These are phyloP conservation scores for Dillenia turbinata DNA, from an alignment of 164 flowering plant species.

Conservation along the genomic window DNA sequence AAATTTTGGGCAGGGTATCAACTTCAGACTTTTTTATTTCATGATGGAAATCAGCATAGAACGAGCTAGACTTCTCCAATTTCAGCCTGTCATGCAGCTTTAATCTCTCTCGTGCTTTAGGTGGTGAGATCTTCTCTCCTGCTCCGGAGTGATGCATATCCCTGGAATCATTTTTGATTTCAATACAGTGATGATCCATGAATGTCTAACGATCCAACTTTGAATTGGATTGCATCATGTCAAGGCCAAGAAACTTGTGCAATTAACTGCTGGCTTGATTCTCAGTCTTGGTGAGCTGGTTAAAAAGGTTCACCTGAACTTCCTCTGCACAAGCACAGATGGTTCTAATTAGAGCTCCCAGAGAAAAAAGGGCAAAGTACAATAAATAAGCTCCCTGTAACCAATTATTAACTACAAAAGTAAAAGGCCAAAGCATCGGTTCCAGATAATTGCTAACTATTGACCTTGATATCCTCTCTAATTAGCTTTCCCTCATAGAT, in stretches of 20 bases:
- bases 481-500: too few relatives aligned
- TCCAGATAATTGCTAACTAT: too few relatives aligned
- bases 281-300: neutral
- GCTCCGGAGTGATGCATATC: slow-evolving; percentile 14
- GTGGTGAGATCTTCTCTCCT: slow-evolving; percentile 16
- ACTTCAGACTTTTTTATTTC: slow-evolving; percentile 14
- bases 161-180: slow-evolving; percentile 23
- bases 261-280: neutral
- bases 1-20: slow-evolving; percentile 18
- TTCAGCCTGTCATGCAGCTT: slow-evolving; percentile 25
- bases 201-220: slow-evolving; percentile 6
- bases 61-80: slow-evolving; percentile 17
- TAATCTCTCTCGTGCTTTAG: slow-evolving; percentile 12
- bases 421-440: too few relatives aligned
- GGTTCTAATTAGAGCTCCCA: too few relatives aligned
- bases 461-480: too few relatives aligned
- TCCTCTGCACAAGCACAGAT: neutral
- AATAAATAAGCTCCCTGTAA: too few relatives aligned
- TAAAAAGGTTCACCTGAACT: neutral
- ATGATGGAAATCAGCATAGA: slow-evolving; percentile 11
- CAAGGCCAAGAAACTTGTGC: neutral
- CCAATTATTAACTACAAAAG: too few relatives aligned
- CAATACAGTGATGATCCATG: slow-evolving; percentile 15
- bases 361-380: too few relatives aligned
- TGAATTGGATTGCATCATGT: slow-evolving; percentile 2